Percentiles rank a stretch among this genome's conserved stretches.
phyloP scores from a whole-genome alignment of 2,329 filamentous ascomycete species.

The Talaromyces sp. region DNA sequence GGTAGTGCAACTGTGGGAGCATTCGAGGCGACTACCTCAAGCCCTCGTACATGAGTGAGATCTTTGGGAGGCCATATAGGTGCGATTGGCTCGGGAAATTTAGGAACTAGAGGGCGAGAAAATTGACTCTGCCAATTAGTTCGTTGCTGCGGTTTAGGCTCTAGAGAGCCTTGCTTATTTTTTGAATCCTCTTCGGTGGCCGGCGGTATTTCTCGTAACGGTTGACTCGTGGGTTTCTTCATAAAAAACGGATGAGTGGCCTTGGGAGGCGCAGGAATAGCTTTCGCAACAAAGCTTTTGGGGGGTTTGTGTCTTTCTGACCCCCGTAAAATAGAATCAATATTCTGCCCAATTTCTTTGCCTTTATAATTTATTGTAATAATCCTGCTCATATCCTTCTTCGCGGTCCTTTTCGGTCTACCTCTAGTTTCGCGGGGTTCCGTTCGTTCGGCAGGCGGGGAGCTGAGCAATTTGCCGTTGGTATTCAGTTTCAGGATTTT shows the following conservation, averaged over 20 bases:
- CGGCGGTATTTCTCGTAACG: not conserved
- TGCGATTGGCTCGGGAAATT: constrained; percentile 26
- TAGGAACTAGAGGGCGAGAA: constrained; percentile 18
- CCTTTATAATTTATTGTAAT: constrained; percentile 57
- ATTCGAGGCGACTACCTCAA: not conserved
- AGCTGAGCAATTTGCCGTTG: constrained; percentile 40
- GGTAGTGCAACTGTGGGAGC: not conserved
- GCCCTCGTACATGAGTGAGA: constrained; percentile 48
- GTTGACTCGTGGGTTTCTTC: constrained; percentile 43
- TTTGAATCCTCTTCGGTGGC: not conserved
- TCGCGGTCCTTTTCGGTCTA: constrained; percentile 9
- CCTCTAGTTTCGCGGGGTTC: constrained; percentile 16
- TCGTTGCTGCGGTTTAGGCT: not conserved
- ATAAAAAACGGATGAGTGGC: constrained; percentile 65
- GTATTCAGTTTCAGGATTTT: constrained; percentile 43
- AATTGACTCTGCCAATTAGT: not conserved
- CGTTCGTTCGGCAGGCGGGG: constrained; percentile 20
- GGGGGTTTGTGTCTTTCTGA: constrained; percentile 22
- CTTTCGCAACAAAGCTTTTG: constrained; percentile 15
- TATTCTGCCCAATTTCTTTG: constrained; percentile 52
- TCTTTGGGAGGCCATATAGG: constrained; percentile 36
- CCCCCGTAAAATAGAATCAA: constrained; percentile 57
- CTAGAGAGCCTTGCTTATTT: not conserved
- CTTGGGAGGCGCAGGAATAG: constrained; percentile 32
- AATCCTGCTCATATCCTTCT: constrained; percentile 37